Conservation (phyloP, 495 filamentous ascomycete genomes). For the Lindgomyces ingoldianus region DNA sequence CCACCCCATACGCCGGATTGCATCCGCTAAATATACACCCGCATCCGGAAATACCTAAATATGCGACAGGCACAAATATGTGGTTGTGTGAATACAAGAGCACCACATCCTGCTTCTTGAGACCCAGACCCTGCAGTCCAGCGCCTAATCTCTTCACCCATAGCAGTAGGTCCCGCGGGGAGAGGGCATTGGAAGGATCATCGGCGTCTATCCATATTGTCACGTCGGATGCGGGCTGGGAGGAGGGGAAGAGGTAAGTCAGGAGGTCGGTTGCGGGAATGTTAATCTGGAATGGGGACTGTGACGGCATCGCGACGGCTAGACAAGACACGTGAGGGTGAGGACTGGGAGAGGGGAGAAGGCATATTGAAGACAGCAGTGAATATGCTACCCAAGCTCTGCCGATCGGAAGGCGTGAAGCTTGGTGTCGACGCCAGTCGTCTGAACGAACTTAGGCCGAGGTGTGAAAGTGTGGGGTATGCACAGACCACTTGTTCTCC, state of each 20-base stretch:
- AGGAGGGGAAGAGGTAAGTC: constrained; percentile 49
- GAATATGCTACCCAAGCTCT: neutral
- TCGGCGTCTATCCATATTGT: constrained; percentile 54
- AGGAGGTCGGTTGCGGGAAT: constrained; percentile 51
- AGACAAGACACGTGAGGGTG: neutral
- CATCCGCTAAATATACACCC: constrained; percentile 47
- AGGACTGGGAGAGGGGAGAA: neutral
- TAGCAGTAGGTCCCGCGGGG: constrained; percentile 45
- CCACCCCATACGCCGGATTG: constrained; percentile 44
- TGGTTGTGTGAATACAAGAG: constrained; percentile 52
- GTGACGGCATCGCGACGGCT: constrained; percentile 41
- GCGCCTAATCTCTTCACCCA: constrained; percentile 50
- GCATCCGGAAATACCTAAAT: constrained; percentile 50
- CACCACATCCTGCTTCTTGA: constrained; percentile 48
- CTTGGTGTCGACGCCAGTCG: neutral
- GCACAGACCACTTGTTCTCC: neutral
- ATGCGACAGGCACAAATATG: constrained; percentile 52
- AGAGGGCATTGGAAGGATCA: constrained; percentile 45
- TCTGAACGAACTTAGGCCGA: neutral
- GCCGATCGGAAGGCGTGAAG: neutral
- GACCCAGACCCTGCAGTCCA: constrained; percentile 46
- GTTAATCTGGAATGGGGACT: constrained; percentile 45
- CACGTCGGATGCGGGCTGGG: constrained; percentile 42
- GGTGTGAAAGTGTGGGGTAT: constrained; percentile 1
- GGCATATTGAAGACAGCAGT: neutral